These are phyloP conservation scores for Nigrospora sphaerica DNA, from an alignment of 2,329 filamentous ascomycete species.

Conservation along the genomic window DNA sequence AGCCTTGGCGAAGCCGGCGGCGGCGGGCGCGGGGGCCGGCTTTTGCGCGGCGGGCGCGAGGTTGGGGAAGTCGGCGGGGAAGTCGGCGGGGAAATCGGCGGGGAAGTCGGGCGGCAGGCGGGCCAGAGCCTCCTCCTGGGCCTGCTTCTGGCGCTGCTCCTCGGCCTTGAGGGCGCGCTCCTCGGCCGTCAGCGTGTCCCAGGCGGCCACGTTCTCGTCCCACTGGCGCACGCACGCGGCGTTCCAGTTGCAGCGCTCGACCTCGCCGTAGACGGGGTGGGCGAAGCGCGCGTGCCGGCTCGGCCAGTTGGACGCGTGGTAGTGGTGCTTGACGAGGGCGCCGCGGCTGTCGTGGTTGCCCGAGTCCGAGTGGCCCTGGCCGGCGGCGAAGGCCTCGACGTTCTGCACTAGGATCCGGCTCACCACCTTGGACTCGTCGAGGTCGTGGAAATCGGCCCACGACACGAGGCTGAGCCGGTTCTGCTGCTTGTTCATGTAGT, in stretches of 20 bases:
- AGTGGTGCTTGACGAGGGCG: constrained; percentile 67
- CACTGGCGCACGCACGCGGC: constrained; percentile 55
- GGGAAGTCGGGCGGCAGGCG: background rate
- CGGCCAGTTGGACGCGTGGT: constrained; percentile 68
- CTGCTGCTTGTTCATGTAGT: constrained; percentile 48
- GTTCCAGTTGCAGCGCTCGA: constrained; percentile 66
- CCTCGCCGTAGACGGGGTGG: constrained; percentile 63
- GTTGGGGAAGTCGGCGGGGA: background rate
- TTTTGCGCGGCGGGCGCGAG: too few species aligned
- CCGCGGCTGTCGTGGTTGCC: constrained; percentile 60
- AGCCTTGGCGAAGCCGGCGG: too few species aligned
- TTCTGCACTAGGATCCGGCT: constrained; percentile 59
- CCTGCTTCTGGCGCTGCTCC: constrained; percentile 10
- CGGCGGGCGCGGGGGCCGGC: too few species aligned
- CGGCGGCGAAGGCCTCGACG: constrained; percentile 65
- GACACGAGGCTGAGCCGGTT: constrained; percentile 41
- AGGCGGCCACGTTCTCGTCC: constrained; percentile 57
- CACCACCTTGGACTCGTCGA: constrained; percentile 59
- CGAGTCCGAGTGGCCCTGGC: constrained; percentile 66
- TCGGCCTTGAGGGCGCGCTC: constrained; percentile 50
- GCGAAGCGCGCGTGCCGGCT: constrained; percentile 57
- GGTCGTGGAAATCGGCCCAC: constrained; percentile 60
- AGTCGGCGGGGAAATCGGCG: background rate
- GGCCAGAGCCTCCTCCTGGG: background rate
- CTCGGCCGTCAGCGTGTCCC: constrained; percentile 43